Percentiles rank a stretch among this genome's conserved stretches.
Conservation (phyloP, 805 yeast species). For the Cyberlindnera japonica region DNA sequence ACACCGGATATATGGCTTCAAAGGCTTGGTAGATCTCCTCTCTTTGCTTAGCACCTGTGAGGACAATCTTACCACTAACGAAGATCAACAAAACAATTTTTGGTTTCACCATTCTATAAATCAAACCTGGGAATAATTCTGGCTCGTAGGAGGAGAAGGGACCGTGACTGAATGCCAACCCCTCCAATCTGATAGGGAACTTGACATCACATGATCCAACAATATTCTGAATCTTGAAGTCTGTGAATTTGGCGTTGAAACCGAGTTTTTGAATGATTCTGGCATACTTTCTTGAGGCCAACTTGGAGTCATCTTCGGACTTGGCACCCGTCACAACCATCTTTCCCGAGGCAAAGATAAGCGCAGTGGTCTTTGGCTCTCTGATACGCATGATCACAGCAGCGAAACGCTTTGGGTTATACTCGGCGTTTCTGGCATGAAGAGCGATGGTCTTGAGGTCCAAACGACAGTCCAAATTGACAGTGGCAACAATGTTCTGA, state of each 20-base stretch:
- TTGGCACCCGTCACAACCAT: constrained; percentile 99
- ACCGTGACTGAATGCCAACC: constrained; percentile 96
- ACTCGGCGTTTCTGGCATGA: constrained; percentile 98
- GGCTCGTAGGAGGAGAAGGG: constrained; percentile 99
- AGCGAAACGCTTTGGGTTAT: constrained; percentile 97
- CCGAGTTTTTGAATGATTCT: constrained; percentile 97
- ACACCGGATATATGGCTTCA: constrained; percentile 96
- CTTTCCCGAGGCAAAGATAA: constrained; percentile 97
- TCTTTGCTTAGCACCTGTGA: constrained; percentile 98
- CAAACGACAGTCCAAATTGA: constrained; percentile 90
- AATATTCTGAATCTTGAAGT: constrained; percentile 95
- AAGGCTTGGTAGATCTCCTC: constrained; percentile 98
- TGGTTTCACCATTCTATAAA: constrained; percentile 99
- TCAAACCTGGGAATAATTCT: constrained; percentile 95
- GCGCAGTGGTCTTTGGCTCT: constrained; percentile 97
- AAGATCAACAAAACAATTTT: constrained; percentile 93
- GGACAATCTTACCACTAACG: constrained; percentile 94
- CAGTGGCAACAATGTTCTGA: constrained; percentile 97
- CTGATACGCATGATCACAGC: constrained; percentile 99
- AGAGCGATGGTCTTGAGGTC: constrained; percentile 96
- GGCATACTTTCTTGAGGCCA: constrained; percentile 96
- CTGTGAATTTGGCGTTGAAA: constrained; percentile 95
- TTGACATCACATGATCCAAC: constrained; percentile 99
- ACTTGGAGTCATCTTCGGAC: constrained; percentile 96
- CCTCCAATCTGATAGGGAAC: constrained; percentile 95